Evolutionary conservation across 768 basidiomycete genomes (phyloP).

Genomic region (Daedaleopsis nitida): DNA sequence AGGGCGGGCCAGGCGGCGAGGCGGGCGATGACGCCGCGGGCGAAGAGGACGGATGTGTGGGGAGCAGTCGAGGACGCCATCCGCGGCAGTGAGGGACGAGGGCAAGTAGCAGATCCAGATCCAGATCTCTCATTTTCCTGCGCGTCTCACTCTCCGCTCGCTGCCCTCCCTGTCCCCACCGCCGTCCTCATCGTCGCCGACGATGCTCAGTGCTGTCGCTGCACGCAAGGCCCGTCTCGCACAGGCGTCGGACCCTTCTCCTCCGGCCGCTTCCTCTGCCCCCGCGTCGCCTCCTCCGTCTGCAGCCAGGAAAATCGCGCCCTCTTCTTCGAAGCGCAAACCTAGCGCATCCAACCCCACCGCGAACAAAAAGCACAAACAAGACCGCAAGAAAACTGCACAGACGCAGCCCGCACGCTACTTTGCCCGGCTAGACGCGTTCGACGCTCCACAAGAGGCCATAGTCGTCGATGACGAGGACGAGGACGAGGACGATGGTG

Average conservation of each 20-base stretch:
- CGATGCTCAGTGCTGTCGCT: slow-evolving; percentile 74
- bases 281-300: slow-evolving; percentile 13
- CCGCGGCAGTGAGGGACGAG: slow-evolving; percentile 8
- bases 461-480: slow-evolving; percentile 21
- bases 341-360: slow-evolving; percentile 34
- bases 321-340: slow-evolving; percentile 47
- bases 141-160: neutral
- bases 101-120: no score
- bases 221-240: slow-evolving; percentile 61
- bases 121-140: neutral
- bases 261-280: slow-evolving; percentile 18
- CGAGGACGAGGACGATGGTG: slow-evolving; percentile 23
- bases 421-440: slow-evolving; percentile 37
- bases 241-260: slow-evolving; percentile 16
- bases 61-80: slow-evolving; percentile 35
- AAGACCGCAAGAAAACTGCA: slow-evolving; percentile 18
- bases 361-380: slow-evolving; percentile 27
- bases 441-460: slow-evolving; percentile 38
- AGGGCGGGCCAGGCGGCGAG: slow-evolving; percentile 85
- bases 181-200: neutral
- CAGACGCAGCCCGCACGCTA: slow-evolving; percentile 29
- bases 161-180: neutral
- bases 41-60: slow-evolving; percentile 67
- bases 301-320: slow-evolving; percentile 20
- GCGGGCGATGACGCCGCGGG: slow-evolving; percentile 82